Evolutionary conservation across 2,329 filamentous ascomycete genomes (phyloP), one percentile per base, ranked within the genome.

Genomic region (Diaporthe ilicicola): DNA sequence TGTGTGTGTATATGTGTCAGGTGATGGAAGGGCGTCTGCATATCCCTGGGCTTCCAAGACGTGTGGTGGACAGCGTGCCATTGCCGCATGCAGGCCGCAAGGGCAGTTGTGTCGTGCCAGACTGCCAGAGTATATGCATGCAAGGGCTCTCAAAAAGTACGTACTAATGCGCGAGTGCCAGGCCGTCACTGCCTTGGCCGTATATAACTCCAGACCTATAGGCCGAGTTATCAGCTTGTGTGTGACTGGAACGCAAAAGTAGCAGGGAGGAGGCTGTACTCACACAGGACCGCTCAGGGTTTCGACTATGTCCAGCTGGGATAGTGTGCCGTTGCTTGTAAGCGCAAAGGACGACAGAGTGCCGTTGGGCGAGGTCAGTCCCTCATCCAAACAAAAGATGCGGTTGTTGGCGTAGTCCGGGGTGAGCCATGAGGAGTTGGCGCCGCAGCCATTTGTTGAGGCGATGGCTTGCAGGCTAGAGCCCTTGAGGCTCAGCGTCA

Each of bases 321-420:
- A 78, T 70, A 88, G 77, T 1, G 73, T 78, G 2, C 84, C 85
- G 70, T 84, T 77, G 4, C 72, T 51, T 32, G 76, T 79, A 22
- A 82, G 81, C 37, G 75, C 75, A 70, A 85, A 83, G 4, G 82
- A 80, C 12, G 79, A 78, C 70, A 92, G 78, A 1, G 84, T 83
- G 64, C 87, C 88, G 73, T 87, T 84, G n/a, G 80, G 76, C 5
- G 78, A 74, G 27, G 78, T 77, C 54, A 86, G 79, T 27, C 85
- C 87, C 81, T 92, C 90, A 74, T 92, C 86, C 54, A 88, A 75
- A 79, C 90, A 92, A 80, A 88, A 90, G 13, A 92, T 81, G 15
- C 84, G 78, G 27, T 82, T 81, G 72, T 84, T 83, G 55, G 81
- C 76, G 70, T 82, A 78, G 76, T 90, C 86, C 24, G 90, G 82